phyloP scores from a whole-genome alignment of 805 yeast genomes.

The Novakomyces olei region DNA sequence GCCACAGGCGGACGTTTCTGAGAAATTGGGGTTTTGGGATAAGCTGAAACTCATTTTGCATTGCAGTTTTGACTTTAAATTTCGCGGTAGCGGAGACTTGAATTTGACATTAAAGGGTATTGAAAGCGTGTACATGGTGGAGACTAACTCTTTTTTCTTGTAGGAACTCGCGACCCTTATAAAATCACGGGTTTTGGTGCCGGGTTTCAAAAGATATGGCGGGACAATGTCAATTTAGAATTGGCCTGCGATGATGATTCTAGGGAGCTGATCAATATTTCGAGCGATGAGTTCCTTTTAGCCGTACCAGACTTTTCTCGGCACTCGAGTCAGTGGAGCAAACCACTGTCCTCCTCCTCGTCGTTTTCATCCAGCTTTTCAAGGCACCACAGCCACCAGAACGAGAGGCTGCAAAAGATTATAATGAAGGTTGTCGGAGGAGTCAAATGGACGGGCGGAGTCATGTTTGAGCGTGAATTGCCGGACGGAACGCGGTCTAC shows the following conservation, averaged over 20 bases:
- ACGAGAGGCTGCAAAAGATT: conserved; percentile 20
- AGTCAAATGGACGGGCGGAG: conserved; percentile 60
- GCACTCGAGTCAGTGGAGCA: too few species aligned
- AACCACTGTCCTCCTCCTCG: too few species aligned
- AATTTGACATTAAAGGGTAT: too few species aligned
- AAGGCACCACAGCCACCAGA: too few species aligned
- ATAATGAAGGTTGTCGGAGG: conserved; percentile 41
- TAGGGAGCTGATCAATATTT: conserved; percentile 38
- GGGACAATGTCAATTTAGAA: conserved; percentile 33
- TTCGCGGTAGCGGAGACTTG: too few species aligned
- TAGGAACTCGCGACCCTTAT: conserved; percentile 68
- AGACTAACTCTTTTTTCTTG: conserved; percentile 19
- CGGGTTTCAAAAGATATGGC: conserved; percentile 60
- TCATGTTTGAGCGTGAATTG: conserved; percentile 39
- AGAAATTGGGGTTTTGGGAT: conserved; percentile 82
- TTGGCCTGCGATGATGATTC: conserved; percentile 52
- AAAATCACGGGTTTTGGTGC: conserved; percentile 39
- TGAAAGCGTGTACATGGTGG: conserved; percentile 19
- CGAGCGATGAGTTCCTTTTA: conserved; percentile 39
- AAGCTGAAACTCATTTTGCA: conserved; percentile 57
- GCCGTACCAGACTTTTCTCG: conserved; percentile 43
- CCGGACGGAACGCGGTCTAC: conserved; percentile 18
- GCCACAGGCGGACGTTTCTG: conserved; percentile 74
- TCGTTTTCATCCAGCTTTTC: too few species aligned
- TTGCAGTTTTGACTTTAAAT: conserved; percentile 32